These are phyloP conservation scores for Thuja plicata DNA, from an alignment of 83 land plant species.

Conservation along the genomic window DNA sequence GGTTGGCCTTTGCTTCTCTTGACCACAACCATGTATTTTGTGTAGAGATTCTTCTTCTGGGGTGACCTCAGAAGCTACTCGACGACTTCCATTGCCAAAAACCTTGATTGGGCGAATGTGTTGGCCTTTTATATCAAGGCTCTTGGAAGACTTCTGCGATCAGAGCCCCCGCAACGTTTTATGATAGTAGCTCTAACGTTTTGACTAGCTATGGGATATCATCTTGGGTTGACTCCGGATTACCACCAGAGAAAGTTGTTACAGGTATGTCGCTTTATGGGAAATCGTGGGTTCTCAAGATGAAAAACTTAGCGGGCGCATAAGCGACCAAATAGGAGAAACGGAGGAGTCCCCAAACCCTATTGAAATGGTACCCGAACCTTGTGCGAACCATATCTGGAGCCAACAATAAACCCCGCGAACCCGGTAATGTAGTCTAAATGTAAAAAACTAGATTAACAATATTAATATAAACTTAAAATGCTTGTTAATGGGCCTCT, in stretches of 20 bases:
- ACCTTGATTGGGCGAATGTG: conserved; percentile 40
- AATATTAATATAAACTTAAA: too few species aligned
- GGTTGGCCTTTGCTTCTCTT: conserved; percentile 32
- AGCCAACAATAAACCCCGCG: too few species aligned
- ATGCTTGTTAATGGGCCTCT: too few species aligned
- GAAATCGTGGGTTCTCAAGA: conserved; percentile 28
- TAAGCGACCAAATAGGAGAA: too few species aligned
- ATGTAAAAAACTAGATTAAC: too few species aligned
- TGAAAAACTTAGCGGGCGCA: too few species aligned
- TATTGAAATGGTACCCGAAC: too few species aligned
- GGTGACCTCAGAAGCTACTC: conserved; percentile 28
- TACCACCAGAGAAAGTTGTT: conserved; percentile 26
- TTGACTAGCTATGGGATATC: conserved; percentile 30
- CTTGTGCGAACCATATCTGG: too few species aligned
- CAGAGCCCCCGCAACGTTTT: conserved; percentile 9
- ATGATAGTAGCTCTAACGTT: conserved; percentile 13
- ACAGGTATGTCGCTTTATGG: conserved; percentile 52
- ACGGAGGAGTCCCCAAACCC: too few species aligned
- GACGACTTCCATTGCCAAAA: conserved; percentile 23
- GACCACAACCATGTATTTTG: conserved; percentile 41
- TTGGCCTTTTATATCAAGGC: conserved; percentile 43
- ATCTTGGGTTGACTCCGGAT: conserved; percentile 42
- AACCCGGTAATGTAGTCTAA: too few species aligned
- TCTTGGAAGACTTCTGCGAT: conserved; percentile 29
- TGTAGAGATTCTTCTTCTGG: conserved; percentile 13